Evolutionary conservation across 2,329 filamentous ascomycete species (phyloP).

Genomic region (Atkinsonella texensis): DNA sequence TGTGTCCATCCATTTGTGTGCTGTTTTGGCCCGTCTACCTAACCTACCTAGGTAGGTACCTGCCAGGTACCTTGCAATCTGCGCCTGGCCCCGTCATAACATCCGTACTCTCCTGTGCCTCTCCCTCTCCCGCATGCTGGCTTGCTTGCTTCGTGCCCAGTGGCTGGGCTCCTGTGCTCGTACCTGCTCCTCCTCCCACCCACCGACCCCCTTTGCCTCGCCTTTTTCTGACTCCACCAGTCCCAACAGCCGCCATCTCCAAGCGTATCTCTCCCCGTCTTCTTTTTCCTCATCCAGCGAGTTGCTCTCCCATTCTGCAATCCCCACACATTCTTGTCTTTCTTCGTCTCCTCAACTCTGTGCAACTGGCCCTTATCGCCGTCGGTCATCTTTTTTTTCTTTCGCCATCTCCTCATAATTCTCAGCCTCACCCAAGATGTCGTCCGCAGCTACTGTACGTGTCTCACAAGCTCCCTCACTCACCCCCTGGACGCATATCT

Average conservation of each 20-base stretch:
- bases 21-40: not conserved
- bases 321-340: slow-evolving; percentile 5
- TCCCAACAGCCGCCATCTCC: slow-evolving; percentile 6
- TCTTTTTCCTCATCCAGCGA: slow-evolving; percentile 9
- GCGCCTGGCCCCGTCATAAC: too few relatives aligned
- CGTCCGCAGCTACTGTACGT: slow-evolving; percentile 13
- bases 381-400: slow-evolving; percentile 7
- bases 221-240: slow-evolving; percentile 1
- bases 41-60: too few relatives aligned
- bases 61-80: too few relatives aligned
- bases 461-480: slow-evolving; percentile 3
- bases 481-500: slow-evolving; percentile 1
- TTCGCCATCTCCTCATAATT: slow-evolving; percentile 6
- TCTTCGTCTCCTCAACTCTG: slow-evolving; percentile 4
- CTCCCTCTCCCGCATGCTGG: not conserved
- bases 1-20: too few relatives aligned
- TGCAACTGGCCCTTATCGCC: slow-evolving; percentile 8
- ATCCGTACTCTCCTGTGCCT: not conserved
- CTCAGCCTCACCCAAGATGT: slow-evolving; percentile 12
- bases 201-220: slow-evolving; percentile 3
- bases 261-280: slow-evolving; percentile 5
- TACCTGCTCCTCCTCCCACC: slow-evolving; percentile 5
- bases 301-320: slow-evolving; percentile 4
- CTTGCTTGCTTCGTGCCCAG: not conserved
- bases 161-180: slow-evolving; percentile 1